Base-by-base conservation (phyloP, 139 green algal species). In the Chlamydomonas urium region DNA sequence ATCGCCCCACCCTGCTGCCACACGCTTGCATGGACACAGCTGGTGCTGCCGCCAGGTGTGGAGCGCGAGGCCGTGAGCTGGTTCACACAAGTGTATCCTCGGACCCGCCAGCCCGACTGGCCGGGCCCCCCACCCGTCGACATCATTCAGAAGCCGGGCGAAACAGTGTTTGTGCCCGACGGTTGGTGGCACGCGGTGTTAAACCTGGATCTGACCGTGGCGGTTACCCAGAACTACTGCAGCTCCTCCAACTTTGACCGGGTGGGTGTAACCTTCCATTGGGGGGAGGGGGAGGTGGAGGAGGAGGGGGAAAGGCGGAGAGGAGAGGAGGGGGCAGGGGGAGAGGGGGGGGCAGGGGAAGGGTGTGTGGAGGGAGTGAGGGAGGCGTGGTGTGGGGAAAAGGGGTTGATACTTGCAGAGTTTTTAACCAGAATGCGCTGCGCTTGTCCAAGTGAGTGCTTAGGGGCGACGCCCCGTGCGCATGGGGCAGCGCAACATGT, bases 111-210 rank as follows among this genome's bases (percentile, higher is more conserved):
- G 21, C 50, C 65, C 29, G 34, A 23, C 1, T 78, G 73, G 73
- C 32, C 50, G 19, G 38, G 29, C 8, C 45, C 73, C 2, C 37
- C 26, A 1, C 73, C 73, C 1, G 35, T 78, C 19, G 65, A 78
- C 48, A 56, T 78, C 24, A 69, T 78, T 1, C 73, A 78, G 72
- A 36, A 50, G 37, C 81, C 91, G 2, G 90, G 90, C 10, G 88
- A 93, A 65, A 92, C 85, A 6, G 77, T 94, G 42, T 93, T 81
- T 75, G 89, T 94, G 69, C 89, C 89, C 0, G 77, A 76, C 23
- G 86, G 89, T 29, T 94, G 90, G 89, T 93, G 85, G 88, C 90
- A 94, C 74, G 80, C 79, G 6, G 90, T 71, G 33, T 73, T 96
- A 1, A 96, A 96, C 67, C 75, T 96, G 32, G 86, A 93, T 69